Base-by-base conservation (phyloP, 2,329 filamentous ascomycete genomes). In the Ophiocordyceps robertsii region DNA sequence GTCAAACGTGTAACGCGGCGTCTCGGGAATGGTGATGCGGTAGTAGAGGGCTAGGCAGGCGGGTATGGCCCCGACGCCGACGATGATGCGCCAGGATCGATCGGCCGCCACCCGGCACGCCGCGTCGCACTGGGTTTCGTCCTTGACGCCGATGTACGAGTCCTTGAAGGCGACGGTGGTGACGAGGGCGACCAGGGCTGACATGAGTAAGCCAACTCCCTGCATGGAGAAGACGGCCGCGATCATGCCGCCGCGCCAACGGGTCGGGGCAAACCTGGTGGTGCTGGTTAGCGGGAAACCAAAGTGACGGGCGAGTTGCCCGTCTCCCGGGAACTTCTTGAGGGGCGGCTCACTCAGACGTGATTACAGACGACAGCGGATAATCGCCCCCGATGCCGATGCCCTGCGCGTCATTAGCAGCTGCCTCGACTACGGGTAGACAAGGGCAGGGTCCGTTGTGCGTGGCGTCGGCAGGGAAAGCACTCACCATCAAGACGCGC, bases 201-300 rank as follows among this genome's bases (percentile, higher is more conserved):
- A 81, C 17, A 69, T 67, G 41, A 90, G 76, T 54, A 90, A 84
- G n/a, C 85, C 84, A 24, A 88, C 68, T 39, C 84, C 84, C 54
- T 92, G 85, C 83, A 89, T 89, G 32, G 82, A 83, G 55, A 92
- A 92, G 39, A 90, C 84, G 14, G 82, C 73, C 11, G 80, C 82
- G 69, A 92, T 84, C 81, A 92, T 90, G 44, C 80, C 82, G 47
- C 84, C 85, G 52, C 85, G 73, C 77, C 83, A 88, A 53, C 82
- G 77, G 12, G 84, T 90, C 3, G 83, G 86, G 9, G 84, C 83
- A 56, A 90, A 90, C 52, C 75, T 77, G 49, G 11, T 0, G 27
- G 24, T 13, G 19, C 27, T 12, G 11, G 37, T 40, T n/a, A 40
- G 43, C 24, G 19, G 24, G 24, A 27, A 27, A 9, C 24, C 24